Base-by-base conservation (phyloP, 352 stramenopile genomes). In the Phytophthora hybrid region DNA sequence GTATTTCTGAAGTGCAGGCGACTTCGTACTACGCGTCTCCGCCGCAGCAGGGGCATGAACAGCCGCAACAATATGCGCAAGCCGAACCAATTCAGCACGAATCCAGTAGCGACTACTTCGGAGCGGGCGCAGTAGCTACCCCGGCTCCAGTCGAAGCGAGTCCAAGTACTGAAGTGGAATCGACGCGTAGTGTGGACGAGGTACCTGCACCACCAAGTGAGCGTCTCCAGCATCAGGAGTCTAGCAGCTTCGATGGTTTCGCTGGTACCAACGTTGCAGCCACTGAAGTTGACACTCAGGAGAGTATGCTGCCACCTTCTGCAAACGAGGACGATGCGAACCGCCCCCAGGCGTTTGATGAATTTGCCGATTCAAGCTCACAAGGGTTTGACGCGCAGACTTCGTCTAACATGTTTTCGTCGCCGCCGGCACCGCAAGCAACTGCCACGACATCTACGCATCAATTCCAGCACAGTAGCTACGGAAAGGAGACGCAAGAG, bases 361-460 rank as follows among this genome's bases (percentile, higher is more conserved):
- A 70, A 7, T 81, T 84, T 74, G 58, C 59, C 39, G 62, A 63
- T 26, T 80, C 72, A 19, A 10, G 51, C 6, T 54, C 72, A 34
- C 55, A 72, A 57, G 64, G 21, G 11, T 67, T 71, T 74, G 55
- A 44, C 11, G 44, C 29, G 31, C 51, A 64, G 13, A 21, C 44
- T 7, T 71, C 79, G 14, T 81, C 81, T 7, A 66, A 81, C 31
- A 84, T 86, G 54, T 88, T 87, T 63, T 79, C 79, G 3, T 79
- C 74, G n/a, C 39, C 71, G 5, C 63, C 71, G 32, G 54, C 59
- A 23, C 66, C 77, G n/a, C 71, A 83, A 26, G 49, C 64, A 59
- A 39, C 69, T 21, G 44, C 59, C 62, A 67, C 59, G 58, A 65
- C 47, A 18, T 47, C 71, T 41, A 59, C 46, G 23, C 21, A 69